phyloP scores from a whole-genome alignment of 1,139 yeast species.

The Kodamaea ohmeri region DNA sequence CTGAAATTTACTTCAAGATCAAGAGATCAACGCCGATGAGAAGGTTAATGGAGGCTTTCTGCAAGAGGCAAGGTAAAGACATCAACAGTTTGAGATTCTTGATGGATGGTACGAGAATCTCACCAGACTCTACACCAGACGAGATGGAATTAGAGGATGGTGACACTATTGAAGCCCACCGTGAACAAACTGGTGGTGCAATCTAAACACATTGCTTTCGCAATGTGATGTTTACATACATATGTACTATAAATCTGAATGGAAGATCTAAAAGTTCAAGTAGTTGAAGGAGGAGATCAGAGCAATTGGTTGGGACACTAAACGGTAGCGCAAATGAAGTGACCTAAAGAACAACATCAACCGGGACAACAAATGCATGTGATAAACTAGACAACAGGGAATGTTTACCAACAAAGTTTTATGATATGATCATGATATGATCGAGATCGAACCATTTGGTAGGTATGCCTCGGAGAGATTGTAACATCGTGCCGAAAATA shows the following conservation, averaged over 20 bases:
- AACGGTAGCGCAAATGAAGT: no score
- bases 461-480: neutral
- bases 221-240: neutral
- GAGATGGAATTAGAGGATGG: slow-evolving; percentile 90
- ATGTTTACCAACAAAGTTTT: no score
- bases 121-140: slow-evolving; percentile 88
- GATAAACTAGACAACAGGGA: no score
- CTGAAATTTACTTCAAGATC: slow-evolving; percentile 95
- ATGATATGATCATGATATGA: no score
- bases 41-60: slow-evolving; percentile 96
- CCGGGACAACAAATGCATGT: neutral
- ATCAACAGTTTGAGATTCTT: slow-evolving; percentile 80
- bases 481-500: no score
- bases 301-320: no score
- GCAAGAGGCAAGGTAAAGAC: slow-evolving; percentile 95
- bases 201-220: neutral
- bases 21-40: slow-evolving; percentile 89
- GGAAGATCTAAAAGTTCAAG: neutral
- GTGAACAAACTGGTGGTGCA: slow-evolving; percentile 79
- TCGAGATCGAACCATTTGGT: no score
- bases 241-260: slow-evolving; percentile 2
- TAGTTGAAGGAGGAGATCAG: neutral
- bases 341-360: neutral
- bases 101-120: slow-evolving; percentile 89
- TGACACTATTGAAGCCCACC: slow-evolving; percentile 97